A percentile compares a stretch with the other conserved stretches of the same genome.
phyloP scores from a whole-genome alignment of 2,329 filamentous ascomycete species.

The Colletotrichum sojae region DNA sequence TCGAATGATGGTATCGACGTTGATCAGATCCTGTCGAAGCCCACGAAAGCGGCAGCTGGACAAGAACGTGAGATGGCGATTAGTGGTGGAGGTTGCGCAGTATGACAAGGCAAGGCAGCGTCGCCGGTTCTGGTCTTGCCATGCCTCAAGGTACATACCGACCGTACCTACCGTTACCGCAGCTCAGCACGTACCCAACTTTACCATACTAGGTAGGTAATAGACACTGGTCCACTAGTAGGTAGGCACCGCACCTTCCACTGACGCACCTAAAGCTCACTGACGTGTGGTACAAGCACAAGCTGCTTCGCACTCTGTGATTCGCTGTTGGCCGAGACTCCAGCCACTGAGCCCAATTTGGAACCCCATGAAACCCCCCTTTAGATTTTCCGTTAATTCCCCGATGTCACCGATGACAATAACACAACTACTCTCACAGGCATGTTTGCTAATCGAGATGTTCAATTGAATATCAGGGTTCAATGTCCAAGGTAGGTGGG shows the following conservation, averaged over 20 bases:
- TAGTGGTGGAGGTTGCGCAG: constrained; percentile 33
- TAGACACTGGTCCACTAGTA: too few relatives aligned
- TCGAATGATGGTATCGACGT: constrained; percentile 14
- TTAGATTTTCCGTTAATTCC: constrained; percentile 1
- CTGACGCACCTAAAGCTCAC: constrained; percentile 10
- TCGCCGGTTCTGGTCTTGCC: constrained; percentile 27
- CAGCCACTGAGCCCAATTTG: constrained; percentile 23
- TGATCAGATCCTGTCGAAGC: constrained; percentile 7
- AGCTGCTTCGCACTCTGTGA: constrained; percentile 36
- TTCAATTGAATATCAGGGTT: too few relatives aligned
- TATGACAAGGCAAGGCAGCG: constrained; percentile 32
- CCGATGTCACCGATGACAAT: constrained; percentile 2
- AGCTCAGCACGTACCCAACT: too few relatives aligned
- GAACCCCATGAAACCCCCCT: constrained; percentile 25
- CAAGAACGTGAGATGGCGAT: constrained; percentile 21
- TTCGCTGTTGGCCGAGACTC: constrained; percentile 33
- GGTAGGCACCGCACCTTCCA: too few relatives aligned
- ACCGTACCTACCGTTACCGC: too few relatives aligned
- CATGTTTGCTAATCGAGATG: too few relatives aligned
- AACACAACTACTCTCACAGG: background rate
- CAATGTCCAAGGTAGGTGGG: constrained; percentile 2
- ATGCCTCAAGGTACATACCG: constrained; percentile 5
- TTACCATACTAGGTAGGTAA: too few relatives aligned
- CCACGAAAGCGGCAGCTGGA: background rate
- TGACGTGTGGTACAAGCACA: constrained; percentile 9